Base-by-base conservation (phyloP, 805 yeast genomes). In the Ogataea philodendri region DNA sequence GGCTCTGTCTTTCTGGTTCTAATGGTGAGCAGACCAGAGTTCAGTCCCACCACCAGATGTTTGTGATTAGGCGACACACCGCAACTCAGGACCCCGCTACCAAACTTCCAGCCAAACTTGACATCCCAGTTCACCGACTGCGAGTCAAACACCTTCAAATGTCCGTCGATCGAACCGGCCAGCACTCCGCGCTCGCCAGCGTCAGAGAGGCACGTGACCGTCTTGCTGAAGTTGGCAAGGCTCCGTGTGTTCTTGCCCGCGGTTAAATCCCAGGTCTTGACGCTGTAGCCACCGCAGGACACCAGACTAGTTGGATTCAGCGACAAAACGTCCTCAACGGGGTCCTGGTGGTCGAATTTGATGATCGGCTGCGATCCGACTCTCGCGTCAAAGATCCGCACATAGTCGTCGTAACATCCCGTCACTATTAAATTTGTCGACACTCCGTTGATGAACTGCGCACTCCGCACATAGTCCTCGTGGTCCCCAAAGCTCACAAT, bases 111-210 rank as follows among this genome's bases (percentile, higher is more conserved):
- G 31, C 97, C 97, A 57, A 88, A 90, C 58, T 83, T 85, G 42
- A 90, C 96, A 42, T 82, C 84, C 86, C 90, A 89, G 49, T 76
- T 73, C 25, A 74, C 55, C 15, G 81, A 73, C 17, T 74, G 63
- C 23, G 85, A 76, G 60, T 89, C 97, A 58, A 90, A 86, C 28
- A 89, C 89, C 62, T 93, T 93, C 41, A 93, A 96, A 61, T 93
- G 98, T 14, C 98, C 98, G 63, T 93, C 98, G 39, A 93, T 68
- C 0, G 97, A 88, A 11, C 97, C 97, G 3, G 95, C 97, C 19
- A 93, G 65, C 28, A 93, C 66, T n/a, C 93, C 90, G 32, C 77
- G 66, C 44, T 78, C 85, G 19, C 81, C 83, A 7, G 90, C 81
- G 48, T 74, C 65, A 34, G 84, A 79, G 44, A 89, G 66, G 42